Evolutionary conservation across 2,329 filamentous ascomycete genomes (phyloP).

Genomic region (Colletotrichum kahawae): DNA sequence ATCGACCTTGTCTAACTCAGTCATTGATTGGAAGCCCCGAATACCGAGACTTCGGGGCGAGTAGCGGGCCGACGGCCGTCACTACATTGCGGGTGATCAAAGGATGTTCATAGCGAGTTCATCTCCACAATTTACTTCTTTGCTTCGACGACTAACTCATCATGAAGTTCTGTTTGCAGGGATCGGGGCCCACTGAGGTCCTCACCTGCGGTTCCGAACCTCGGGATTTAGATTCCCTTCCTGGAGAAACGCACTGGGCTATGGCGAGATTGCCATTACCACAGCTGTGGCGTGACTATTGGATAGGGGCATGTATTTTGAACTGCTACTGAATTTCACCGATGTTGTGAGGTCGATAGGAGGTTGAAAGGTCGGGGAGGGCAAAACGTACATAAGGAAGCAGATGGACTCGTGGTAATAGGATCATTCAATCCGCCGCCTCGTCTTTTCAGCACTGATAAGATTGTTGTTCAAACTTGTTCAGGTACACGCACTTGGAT

Average conservation of each 20-base stretch:
- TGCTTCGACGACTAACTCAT: not conserved
- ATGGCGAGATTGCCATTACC: not conserved
- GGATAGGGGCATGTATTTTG: not conserved
- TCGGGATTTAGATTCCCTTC: not conserved
- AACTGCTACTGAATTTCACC: rapidly evolving
- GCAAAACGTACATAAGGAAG: not conserved
- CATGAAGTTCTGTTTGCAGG: not conserved
- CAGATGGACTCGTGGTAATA: not conserved
- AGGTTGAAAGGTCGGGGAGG: not conserved
- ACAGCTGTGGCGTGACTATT: not conserved
- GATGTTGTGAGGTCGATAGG: rapidly evolving
- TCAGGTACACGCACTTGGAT: not conserved
- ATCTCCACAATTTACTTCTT: not conserved
- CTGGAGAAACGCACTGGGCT: not conserved
- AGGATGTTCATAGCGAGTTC: not conserved
- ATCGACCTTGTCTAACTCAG: not conserved
- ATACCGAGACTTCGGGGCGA: rapidly evolving
- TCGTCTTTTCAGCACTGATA: not conserved
- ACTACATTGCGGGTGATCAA: not conserved
- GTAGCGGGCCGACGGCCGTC: not conserved
- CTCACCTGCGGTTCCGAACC: not conserved
- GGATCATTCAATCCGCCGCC: not conserved
- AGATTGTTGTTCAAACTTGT: not conserved
- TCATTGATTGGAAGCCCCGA: not conserved
- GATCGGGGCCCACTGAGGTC: not conserved